phyloP scores from a whole-genome alignment of 257 asterid species.

The Solanum corneliomulleri region DNA sequence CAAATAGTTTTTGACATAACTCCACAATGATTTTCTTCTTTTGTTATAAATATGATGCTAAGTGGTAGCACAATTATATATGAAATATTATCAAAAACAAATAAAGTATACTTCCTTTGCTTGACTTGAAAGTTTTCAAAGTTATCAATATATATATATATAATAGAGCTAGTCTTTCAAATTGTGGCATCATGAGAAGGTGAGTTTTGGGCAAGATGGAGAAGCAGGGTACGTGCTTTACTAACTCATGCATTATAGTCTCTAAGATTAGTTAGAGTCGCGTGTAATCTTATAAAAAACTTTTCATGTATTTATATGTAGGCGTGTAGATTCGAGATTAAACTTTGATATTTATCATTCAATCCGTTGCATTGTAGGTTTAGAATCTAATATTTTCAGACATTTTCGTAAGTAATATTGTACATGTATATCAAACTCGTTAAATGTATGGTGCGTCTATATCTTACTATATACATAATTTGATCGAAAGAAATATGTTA shows the following conservation, averaged over 20 bases:
- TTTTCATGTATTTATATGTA: too few relatives aligned
- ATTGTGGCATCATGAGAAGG: slow-evolving; percentile 15
- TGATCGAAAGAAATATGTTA: background rate
- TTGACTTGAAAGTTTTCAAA: background rate
- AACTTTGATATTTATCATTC: background rate
- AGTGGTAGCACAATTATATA: background rate
- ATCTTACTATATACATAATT: background rate
- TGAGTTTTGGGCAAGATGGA: slow-evolving; percentile 86
- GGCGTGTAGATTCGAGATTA: background rate
- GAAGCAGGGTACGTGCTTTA: slow-evolving; percentile 99
- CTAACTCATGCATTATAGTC: slow-evolving; percentile 27
- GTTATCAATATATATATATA: background rate
- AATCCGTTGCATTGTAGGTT: background rate
- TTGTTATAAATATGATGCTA: slow-evolving; percentile 23
- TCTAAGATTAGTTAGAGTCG: background rate
- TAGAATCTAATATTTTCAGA: background rate
- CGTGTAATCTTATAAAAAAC: background rate
- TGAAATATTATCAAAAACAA: background rate
- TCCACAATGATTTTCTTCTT: slow-evolving; percentile 6
- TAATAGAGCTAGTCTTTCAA: background rate
- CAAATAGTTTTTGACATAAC: background rate
- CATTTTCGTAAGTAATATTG: background rate
- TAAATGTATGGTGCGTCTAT: background rate
- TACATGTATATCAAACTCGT: background rate
- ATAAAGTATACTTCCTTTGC: background rate